Evolutionary conservation across 2,329 filamentous ascomycete species (phyloP), one percentile per base, ranked within the genome.

Genomic region (Scedosporium aurantiacum): DNA sequence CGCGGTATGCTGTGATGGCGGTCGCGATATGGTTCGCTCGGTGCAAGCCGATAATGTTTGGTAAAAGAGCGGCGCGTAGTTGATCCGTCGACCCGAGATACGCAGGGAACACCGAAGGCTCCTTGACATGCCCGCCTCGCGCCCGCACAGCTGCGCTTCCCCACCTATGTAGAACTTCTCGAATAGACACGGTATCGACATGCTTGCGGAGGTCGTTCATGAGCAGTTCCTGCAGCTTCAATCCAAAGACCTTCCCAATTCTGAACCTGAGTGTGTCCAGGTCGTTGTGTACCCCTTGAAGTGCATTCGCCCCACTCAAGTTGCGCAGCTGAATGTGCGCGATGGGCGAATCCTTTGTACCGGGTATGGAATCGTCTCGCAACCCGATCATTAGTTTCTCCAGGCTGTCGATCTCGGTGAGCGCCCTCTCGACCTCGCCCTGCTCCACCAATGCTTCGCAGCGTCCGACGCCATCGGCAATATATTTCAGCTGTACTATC

Each of bases 161-260:
- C 90, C 93, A 97, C 66, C 94, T 83, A 67, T 90, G 85, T 12
- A 99, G 75, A 1, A 95, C 93, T 57, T 90, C 87, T 40, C 84
- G 76, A 1, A 77, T 76, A 0, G 90, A 85, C 2, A 94, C 87
- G 2, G 80, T 83, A 60, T 89, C 85, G 28, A 91, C 80, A 70
- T 99, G 94, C n/a, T 82, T 79, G 59, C 89, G 84, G 47, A 97
- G 74, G 72, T 99, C 94, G 2, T 80, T 81, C 32, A 97, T 79
- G 18, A 99, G 78, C 28, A 89, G 83, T 63, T 86, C 83, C 32
- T 94, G 78, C 68, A 97, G 96, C 54, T 87, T 86, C 2, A 82
- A 77, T 71, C 97, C 92, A 69, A 92, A 97, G 0, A 87, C 89
- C 72, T 88, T 91, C 23, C 94, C 94, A 62, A 97, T 90, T 2